Evolutionary conservation across 768 basidiomycete species (phyloP).

Genomic region (Amanita phalloides): DNA sequence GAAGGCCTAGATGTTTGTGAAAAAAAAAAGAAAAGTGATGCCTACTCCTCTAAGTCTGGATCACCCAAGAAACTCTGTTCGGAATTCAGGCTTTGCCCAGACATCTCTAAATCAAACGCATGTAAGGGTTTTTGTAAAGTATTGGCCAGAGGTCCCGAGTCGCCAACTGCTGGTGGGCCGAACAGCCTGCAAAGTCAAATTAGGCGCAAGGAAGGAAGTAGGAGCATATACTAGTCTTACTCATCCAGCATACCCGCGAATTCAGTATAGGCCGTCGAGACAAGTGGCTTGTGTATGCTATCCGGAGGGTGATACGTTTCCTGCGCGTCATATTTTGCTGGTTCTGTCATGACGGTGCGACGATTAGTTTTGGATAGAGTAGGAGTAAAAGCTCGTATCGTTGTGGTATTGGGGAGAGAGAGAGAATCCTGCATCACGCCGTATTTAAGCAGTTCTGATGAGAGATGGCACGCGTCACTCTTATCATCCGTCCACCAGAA

Average conservation of each 20-base stretch:
- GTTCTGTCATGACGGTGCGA: background rate
- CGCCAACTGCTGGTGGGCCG: background rate
- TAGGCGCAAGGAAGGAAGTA: background rate
- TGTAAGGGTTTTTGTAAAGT: background rate
- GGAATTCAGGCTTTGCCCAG: background rate
- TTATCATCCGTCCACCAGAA: background rate
- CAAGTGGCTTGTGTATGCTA: background rate
- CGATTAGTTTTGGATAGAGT: background rate
- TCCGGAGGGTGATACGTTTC: background rate
- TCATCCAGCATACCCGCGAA: background rate
- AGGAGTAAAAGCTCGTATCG: background rate
- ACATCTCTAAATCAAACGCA: background rate
- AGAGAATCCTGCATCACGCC: background rate
- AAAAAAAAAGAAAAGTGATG: background rate
- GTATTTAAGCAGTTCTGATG: background rate
- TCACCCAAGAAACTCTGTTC: background rate
- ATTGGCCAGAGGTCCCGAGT: background rate
- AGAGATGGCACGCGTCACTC: background rate
- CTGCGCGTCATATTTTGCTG: background rate
- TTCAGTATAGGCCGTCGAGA: background rate
- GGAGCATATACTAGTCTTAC: background rate
- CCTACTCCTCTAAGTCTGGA: background rate
- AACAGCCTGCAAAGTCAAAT: background rate
- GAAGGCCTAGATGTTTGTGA: no score
- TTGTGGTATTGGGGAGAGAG: background rate